Evolutionary conservation across 1,284 basidiomycete genomes (phyloP), one percentile per base, ranked within the genome.

Genomic region (Fomes fomentarius): DNA sequence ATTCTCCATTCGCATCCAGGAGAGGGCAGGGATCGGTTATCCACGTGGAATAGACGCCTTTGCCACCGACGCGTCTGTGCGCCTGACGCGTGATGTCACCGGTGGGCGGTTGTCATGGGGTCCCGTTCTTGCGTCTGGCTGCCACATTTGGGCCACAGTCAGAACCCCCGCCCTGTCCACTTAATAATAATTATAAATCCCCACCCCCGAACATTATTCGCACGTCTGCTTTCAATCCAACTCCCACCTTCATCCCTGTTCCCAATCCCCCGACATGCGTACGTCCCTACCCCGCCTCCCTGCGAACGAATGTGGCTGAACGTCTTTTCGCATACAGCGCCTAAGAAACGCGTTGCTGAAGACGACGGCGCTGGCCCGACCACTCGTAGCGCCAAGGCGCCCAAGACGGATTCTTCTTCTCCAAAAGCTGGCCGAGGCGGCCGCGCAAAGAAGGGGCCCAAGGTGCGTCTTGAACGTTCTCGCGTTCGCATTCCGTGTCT

Each of bases 301-400:
- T n/a, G n/a, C 33, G n/a, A 41, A 8, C 17, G 22, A 15, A 19
- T 38, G 22, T 30, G 15, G 40, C 48, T 46, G 30, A 51, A 14
- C 30, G 2, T n/a, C n/a, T n/a, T n/a, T n/a, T n/a, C 28, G 42
- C 12, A 19, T 14, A n/a, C 43, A 61, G 44, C 63, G 74, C 79
- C 76, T 40, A 76, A 71, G 55, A 83, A 83, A 69, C 76, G 80
- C 56, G 69, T 73, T 52, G 72, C 78, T 44, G 73, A 75, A 17
- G 78, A 76, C 15, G 74, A 76, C 15, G 67, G 64, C 37, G 59
- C 72, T 9, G 63, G 61, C 19, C 65, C 69, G 12, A 78, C 79
- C 25, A 68, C 70, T 46, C 78, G 80, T 48, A 72, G 76, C 34
- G 69, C 78, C 14, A 83, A 83, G 66, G 71, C 72, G 7, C 73